Conservation (phyloP, 2,329 filamentous ascomycete genomes). For the Xylaria digitata region DNA sequence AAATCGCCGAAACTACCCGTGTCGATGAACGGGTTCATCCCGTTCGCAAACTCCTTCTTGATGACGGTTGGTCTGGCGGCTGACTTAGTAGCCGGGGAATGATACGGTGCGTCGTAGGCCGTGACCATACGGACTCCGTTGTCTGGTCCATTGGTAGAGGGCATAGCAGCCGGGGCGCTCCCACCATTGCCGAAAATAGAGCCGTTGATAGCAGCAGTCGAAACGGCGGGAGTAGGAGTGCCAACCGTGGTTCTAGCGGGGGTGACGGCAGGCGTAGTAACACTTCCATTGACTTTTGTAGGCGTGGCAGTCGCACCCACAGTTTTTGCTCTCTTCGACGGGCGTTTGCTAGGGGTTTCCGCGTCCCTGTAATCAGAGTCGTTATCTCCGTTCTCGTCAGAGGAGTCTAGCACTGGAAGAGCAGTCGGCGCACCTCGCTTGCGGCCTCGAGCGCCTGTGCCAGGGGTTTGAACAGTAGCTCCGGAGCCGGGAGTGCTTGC, state of each 20-base stretch:
- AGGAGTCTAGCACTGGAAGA: constrained; percentile 40
- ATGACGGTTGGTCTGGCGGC: neutral
- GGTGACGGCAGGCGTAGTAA: neutral
- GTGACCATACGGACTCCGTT: neutral
- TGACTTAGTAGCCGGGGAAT: neutral
- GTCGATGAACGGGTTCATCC: constrained; percentile 10
- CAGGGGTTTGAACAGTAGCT: constrained; percentile 36
- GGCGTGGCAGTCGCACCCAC: constrained; percentile 26
- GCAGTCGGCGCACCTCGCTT: constrained; percentile 30
- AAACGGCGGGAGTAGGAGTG: neutral
- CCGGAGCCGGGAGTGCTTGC: constrained; percentile 29
- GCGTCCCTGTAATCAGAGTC: constrained; percentile 14
- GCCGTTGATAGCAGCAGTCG: neutral
- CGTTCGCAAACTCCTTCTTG: neutral
- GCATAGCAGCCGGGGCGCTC: neutral
- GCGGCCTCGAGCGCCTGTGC: constrained; percentile 4
- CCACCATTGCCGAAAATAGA: constrained; percentile 37
- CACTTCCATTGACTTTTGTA: constrained; percentile 2
- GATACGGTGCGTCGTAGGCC: neutral
- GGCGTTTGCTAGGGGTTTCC: constrained; percentile 36
- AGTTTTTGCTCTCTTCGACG: constrained; percentile 22
- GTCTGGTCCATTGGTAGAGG: neutral
- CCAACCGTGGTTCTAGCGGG: neutral
- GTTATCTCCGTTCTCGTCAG: constrained; percentile 43
- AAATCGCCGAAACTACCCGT: constrained; percentile 22